Base-by-base conservation (phyloP, 192 early-diverging fungal species). In the Glomus cerebriforme region DNA sequence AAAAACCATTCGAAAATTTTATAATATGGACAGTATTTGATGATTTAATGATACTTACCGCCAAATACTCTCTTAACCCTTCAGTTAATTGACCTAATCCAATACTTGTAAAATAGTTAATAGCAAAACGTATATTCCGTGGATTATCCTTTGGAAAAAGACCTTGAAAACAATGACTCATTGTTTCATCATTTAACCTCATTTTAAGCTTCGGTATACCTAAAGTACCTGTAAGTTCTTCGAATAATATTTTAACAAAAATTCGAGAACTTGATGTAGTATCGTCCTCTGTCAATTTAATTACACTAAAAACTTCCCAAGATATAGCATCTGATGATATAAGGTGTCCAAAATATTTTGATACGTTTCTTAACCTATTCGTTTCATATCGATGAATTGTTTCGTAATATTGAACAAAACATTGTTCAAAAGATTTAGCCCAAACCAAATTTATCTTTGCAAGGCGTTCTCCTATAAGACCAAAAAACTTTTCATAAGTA, bases 91-190 rank as follows among this genome's bases (percentile, higher is more conserved):
- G 93, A 80, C 97, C 97, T 34, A 99, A 82, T 24, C 93, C 95
- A 82, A 99, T 97, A 81, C 91, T 93, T 0, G 96, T 98, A 79
- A 95, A 99, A 83, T 96, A 99, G 82, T 99, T 99, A 89, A 99
- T 98, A 13, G 97, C 96, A 83, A 98, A 98, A 59, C 96, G 92
- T 15, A 93, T 95, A 71, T 95, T 89, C 71, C 91, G 90, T 59
- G 95, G 94, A 79, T 92, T 93, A 79, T 95, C 93, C 65, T 88
- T 95, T 15, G 96, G 97, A 81, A 99, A 99, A 81, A 98, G 82
- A 34, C 96, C 97, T 19, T 87, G 85, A 78, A 96, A 92, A 17
- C 91, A 94, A 32, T 94, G 92, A 7, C 88, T 80, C 81, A 95
- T 86, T 22, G 75, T 80, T 95, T 96, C 75, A 92, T 86, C 47